phyloP scores from a whole-genome alignment of 139 green algal genomes.

The Mychonastes homosphaera region DNA sequence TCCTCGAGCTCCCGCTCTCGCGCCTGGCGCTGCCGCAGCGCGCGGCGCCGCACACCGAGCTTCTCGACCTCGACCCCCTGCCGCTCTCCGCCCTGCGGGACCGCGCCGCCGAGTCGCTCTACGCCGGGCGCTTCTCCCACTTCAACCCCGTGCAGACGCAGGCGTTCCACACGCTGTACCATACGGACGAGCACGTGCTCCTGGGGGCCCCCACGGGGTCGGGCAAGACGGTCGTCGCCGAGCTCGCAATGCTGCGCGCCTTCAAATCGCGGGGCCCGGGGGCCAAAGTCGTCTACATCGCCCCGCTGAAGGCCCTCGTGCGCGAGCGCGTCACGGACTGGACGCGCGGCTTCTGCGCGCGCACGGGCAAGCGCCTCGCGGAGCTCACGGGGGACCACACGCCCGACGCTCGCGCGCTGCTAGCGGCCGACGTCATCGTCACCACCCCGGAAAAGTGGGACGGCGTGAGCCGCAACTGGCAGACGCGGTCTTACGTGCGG shows the following conservation, averaged over 20 bases:
- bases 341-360: constrained; percentile 59
- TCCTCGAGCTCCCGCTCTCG: constrained; percentile 55
- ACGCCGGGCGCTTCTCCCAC: constrained; percentile 71
- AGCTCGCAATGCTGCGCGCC: constrained; percentile 85
- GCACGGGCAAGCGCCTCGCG: constrained; percentile 68
- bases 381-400: constrained; percentile 93
- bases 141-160: constrained; percentile 99
- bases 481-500: constrained; percentile 63
- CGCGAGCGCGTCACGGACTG: constrained; percentile 91
- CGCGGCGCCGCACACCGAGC: constrained; percentile 59
- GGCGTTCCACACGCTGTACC: constrained; percentile 94
- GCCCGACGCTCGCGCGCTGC: constrained; percentile 68
- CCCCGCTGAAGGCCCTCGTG: constrained; percentile 93
- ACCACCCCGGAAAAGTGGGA: constrained; percentile 97
- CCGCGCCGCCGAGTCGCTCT: constrained; percentile 58
- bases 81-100: constrained; percentile 71
- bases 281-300: constrained; percentile 88
- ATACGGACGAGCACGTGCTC: constrained; percentile 90
- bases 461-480: constrained; percentile 86
- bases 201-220: constrained; percentile 85
- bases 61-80: constrained; percentile 90
- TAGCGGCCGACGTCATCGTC: constrained; percentile 89
- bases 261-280: constrained; percentile 55
- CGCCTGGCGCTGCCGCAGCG: constrained; percentile 66
- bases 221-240: constrained; percentile 89